These are phyloP conservation scores for Geotrichum carabidarum DNA, from an alignment of 1,139 yeast species.

Conservation along the genomic window DNA sequence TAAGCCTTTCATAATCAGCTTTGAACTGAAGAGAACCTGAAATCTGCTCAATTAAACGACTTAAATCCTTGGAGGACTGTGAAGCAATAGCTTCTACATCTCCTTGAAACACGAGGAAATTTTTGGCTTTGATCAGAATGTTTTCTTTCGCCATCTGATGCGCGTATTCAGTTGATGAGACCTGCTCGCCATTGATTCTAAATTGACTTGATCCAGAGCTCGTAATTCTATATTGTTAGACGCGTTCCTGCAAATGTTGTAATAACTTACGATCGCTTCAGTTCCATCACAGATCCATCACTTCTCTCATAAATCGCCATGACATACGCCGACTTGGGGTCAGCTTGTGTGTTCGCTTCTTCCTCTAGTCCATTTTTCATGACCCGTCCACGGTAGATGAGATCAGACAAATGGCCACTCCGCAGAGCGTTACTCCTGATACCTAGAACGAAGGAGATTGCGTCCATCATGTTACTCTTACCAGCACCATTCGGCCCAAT, in stretches of 20 bases:
- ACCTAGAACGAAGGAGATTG: constrained; percentile 92
- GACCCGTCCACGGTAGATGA: constrained; percentile 70
- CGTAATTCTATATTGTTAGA: constrained; percentile 3
- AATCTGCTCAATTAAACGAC: constrained; percentile 70
- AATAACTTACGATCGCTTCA: constrained; percentile 30
- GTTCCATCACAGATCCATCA: constrained; percentile 37
- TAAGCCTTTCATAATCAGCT: constrained; percentile 61
- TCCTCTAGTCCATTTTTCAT: constrained; percentile 31
- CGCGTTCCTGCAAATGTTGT: background rate
- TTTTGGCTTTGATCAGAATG: constrained; percentile 81
- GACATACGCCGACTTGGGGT: constrained; percentile 71
- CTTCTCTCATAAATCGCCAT: constrained; percentile 67
- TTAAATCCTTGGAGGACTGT: constrained; percentile 72
- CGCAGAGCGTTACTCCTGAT: constrained; percentile 72
- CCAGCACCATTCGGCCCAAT: constrained; percentile 99
- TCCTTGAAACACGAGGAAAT: constrained; percentile 93
- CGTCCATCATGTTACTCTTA: constrained; percentile 97
- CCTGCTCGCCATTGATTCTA: constrained; percentile 57
- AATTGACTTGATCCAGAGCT: constrained; percentile 61
- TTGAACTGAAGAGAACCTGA: constrained; percentile 73
- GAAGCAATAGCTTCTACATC: constrained; percentile 93
- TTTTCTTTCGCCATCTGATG: constrained; percentile 69
- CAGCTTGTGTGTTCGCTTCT: constrained; percentile 32
- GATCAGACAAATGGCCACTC: constrained; percentile 65
- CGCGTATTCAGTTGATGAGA: constrained; percentile 62